A percentile compares a stretch with the other conserved stretches of the same genome.
Evolutionary conservation across 1,284 basidiomycete species (phyloP).

Genomic region (Moesziomyces globuligerus): DNA sequence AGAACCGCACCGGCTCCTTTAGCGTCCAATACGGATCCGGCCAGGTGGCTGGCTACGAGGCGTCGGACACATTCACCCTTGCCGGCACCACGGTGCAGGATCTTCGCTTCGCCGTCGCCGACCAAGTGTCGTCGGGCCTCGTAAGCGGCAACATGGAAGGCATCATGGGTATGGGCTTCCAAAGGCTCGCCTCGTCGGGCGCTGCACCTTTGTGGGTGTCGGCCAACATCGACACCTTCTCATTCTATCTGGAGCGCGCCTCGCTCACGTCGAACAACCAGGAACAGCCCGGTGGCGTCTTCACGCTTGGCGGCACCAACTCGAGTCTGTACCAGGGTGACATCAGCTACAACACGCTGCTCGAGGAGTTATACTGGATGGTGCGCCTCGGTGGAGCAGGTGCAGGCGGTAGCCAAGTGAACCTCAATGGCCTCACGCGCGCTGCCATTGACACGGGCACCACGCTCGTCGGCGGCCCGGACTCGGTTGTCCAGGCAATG

Average conservation of each 20-base stretch:
- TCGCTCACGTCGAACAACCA: conserved; percentile 14
- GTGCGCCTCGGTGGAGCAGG: conserved; percentile 47
- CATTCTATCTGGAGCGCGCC: conserved; percentile 52
- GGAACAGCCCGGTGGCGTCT: conserved; percentile 43
- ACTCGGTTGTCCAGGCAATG: conserved; percentile 37
- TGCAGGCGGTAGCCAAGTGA: conserved; percentile 16
- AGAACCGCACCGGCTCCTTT: conserved; percentile 34
- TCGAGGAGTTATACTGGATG: conserved; percentile 54
- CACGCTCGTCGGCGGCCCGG: conserved; percentile 61
- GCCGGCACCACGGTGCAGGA: conserved; percentile 34
- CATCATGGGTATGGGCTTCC: conserved; percentile 59
- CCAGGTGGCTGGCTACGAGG: conserved; percentile 41
- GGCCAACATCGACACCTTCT: conserved; percentile 37
- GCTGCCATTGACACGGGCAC: conserved; percentile 65
- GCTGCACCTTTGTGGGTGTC: conserved; percentile 49
- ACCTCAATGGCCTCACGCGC: conserved; percentile 23
- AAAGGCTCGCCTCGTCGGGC: conserved; percentile 24
- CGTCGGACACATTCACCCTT: conserved; percentile 33
- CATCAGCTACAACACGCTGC: conserved; percentile 46
- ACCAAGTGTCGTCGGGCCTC: conserved; percentile 29
- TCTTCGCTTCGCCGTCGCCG: conserved; percentile 56
- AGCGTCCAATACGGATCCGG: conserved; percentile 49
- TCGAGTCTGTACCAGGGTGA: conserved; percentile 46
- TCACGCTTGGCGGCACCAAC: conserved; percentile 59
- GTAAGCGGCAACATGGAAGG: conserved; percentile 34